Percentiles rank a stretch among this genome's conserved stretches.
Conservation (phyloP, 306 rosid genomes). For the Casuarina cunninghamiana region DNA sequence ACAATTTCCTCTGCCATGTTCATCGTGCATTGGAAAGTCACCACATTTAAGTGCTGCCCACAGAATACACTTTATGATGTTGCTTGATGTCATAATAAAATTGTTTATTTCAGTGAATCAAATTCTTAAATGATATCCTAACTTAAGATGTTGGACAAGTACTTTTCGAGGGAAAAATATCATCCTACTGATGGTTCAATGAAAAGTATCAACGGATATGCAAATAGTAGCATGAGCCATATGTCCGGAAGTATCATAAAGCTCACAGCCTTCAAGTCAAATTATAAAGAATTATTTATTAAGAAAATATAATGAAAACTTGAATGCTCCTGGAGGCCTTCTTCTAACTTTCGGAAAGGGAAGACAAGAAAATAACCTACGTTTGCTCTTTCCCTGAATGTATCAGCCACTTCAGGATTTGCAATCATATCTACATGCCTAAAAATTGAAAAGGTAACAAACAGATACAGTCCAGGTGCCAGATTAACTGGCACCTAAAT, state of each 20-base stretch:
- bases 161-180: background rate
- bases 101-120: too few species aligned
- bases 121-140: too few species aligned
- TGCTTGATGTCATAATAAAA: too few species aligned
- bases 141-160: background rate
- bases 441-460: conserved; percentile 31
- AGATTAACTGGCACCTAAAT: background rate
- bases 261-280: background rate
- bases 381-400: conserved; percentile 90
- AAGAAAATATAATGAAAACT: background rate
- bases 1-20: too few species aligned
- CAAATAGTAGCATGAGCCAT: background rate
- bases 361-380: conserved; percentile 36
- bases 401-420: conserved; percentile 94
- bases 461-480: conserved; percentile 10
- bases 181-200: background rate
- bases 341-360: background rate
- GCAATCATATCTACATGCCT: conserved; percentile 97
- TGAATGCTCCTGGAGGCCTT: background rate
- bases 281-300: background rate
- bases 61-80: too few species aligned
- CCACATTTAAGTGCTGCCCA: too few species aligned
- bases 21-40: too few species aligned
- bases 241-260: background rate
- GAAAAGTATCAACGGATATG: background rate